Base-by-base conservation (phyloP, 371 early-diverging fungal genomes). In the Lichtheimia ornata region DNA sequence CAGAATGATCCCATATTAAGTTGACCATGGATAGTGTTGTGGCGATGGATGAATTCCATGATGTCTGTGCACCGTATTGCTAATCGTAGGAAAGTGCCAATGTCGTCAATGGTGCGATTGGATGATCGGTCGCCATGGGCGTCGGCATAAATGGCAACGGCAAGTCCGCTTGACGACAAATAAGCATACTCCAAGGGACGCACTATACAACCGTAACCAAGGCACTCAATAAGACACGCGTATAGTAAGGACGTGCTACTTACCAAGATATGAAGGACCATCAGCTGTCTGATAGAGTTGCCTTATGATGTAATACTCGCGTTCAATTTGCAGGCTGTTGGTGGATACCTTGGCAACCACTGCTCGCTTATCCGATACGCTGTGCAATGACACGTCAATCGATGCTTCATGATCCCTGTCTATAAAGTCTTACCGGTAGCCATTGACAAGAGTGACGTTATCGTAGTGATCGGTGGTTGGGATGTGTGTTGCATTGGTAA, bases 41-140 rank as follows among this genome's bases (percentile, higher is more conserved):
- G 67, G n/a, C 72, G 66, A 62, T 79, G 80, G 24, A 79, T 74
- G 24, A 76, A 79, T 54, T 79, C 80, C 0, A 79, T 42, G 56
- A 72, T 67, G 22, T 76, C 76, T 44, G 70, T 72, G 45, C 74
- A 74, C 53, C 72, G 73, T 44, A 76, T 79, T 14, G 80, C 80
- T 49, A 79, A 73, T 4, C 72, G 69, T 5, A 79, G 52, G 55
- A 79, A 79, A 0, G 79, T 79, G 18, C 70, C 63, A 24, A 79
- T 62, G 54, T 79, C 80, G 50, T 67, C 47, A 30, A 30, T 30
- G 11, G 47, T 17, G 20, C n/a, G 17, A 47, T 20, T 20, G 17
- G 47, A 5, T 30, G 30, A 30, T 30, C 30, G 30, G 68, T 11
- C 52, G 7, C 27, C 14, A 6, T 73, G 71, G 54, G n/a, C n/a